Evolutionary conservation across 2,329 filamentous ascomycete species (phyloP).

Genomic region (Clarireedia paspali): DNA sequence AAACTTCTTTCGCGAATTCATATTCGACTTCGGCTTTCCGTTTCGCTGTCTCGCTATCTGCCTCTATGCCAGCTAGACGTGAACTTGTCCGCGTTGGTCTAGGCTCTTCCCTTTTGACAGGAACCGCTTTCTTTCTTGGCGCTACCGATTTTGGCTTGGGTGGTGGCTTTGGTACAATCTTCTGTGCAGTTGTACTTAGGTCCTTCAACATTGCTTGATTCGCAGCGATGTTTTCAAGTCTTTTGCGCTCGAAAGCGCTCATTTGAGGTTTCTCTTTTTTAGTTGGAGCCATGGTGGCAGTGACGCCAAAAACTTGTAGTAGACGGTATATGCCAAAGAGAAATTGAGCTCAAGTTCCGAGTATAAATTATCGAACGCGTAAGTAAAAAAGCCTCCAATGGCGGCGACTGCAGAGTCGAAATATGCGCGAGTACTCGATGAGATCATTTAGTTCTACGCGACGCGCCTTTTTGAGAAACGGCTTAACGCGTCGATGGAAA

Average conservation of each 20-base stretch:
- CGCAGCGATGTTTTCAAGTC: constrained; percentile 78
- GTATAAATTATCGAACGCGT: not conserved
- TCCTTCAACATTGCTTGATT: constrained; percentile 78
- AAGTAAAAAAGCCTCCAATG: no score
- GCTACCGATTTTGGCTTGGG: constrained; percentile 42
- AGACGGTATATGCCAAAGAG: not conserved
- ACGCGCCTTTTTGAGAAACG: not conserved
- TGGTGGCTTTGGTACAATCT: constrained; percentile 51
- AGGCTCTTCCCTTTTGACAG: constrained; percentile 39
- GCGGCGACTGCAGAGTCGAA: not conserved
- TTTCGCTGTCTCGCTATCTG: constrained; percentile 53
- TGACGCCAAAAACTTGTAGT: not conserved
- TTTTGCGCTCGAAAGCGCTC: constrained; percentile 79
- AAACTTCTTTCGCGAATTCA: constrained; percentile 46
- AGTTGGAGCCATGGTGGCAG: constrained; percentile 37
- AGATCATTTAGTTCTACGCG: constrained; percentile 6
- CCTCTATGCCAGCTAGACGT: constrained; percentile 46
- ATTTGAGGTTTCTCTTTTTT: constrained; percentile 43
- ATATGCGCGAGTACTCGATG: not conserved
- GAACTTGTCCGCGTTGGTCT: constrained; percentile 51
- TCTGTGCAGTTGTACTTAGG: constrained; percentile 63
- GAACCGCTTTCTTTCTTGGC: constrained; percentile 34
- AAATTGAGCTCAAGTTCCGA: not conserved
- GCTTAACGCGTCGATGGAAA: not conserved
- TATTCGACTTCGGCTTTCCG: constrained; percentile 61